These are phyloP conservation scores for Trichoderma sp. DNA, from an alignment of 2,329 filamentous ascomycete species.

Conservation along the genomic window DNA sequence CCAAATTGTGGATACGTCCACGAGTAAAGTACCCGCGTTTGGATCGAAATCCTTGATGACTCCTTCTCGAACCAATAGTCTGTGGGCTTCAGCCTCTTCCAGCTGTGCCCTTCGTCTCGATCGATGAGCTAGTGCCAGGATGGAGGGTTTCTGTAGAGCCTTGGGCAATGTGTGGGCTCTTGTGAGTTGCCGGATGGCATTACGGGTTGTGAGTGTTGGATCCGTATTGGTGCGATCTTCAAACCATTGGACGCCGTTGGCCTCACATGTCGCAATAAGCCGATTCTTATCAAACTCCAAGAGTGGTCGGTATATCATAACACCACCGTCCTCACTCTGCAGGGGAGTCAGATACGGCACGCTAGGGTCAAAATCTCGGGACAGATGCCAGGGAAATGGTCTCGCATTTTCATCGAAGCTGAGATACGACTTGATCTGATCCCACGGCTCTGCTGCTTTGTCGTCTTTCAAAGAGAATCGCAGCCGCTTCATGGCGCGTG, in stretches of 20 bases:
- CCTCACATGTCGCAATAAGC: conserved; percentile 71
- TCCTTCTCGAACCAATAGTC: conserved; percentile 49
- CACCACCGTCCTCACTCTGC: conserved; percentile 60
- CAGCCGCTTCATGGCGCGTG: conserved; percentile 32
- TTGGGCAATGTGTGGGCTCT: conserved; percentile 59
- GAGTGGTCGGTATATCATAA: conserved; percentile 67
- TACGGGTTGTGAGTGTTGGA: conserved; percentile 72
- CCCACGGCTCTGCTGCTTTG: conserved; percentile 26
- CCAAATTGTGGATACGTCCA: conserved; percentile 43
- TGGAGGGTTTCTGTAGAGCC: conserved; percentile 63
- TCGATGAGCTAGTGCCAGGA: conserved; percentile 60
- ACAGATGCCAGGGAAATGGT: conserved; percentile 30
- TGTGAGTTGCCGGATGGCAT: conserved; percentile 71
- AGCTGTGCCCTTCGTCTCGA: conserved; percentile 44
- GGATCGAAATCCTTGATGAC: conserved; percentile 48
- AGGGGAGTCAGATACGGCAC: conserved; percentile 37
- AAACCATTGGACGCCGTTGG: conserved; percentile 69
- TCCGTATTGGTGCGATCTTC: conserved; percentile 84
- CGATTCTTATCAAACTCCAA: conserved; percentile 69
- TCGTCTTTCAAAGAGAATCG: conserved; percentile 32
- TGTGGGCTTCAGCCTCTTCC: conserved; percentile 53
- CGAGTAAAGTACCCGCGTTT: conserved; percentile 47
- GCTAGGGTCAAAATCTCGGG: conserved; percentile 23
- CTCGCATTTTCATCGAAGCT: conserved; percentile 27
- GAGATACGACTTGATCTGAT: conserved; percentile 21